Evolutionary conservation across 2,329 filamentous ascomycete species (phyloP), one percentile per base, ranked within the genome.

Genomic region (Ascochyta viciae-villosae): DNA sequence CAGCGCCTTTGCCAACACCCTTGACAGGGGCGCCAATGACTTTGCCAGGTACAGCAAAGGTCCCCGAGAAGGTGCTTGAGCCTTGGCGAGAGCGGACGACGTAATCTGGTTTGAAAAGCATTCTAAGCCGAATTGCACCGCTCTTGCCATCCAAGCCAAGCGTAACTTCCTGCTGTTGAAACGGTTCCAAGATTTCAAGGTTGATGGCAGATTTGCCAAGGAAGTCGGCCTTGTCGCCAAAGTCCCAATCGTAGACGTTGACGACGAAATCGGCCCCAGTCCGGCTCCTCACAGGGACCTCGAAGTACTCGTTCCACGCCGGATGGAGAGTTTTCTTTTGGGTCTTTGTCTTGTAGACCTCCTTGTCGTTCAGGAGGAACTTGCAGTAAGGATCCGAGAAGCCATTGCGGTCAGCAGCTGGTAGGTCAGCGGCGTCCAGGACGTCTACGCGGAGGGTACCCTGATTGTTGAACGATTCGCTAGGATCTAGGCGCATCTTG

Each of bases 401-500:
- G 65, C 95, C 95, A 72, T 99, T 99, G 31, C 92, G 88, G 71
- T 99, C 95, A 26, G 94, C 94, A 1, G 95, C 88, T 7, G 95
- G 95, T n/a, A 99, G 85, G 57, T 96, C 89, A 8, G 85, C 80
- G 16, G 89, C 95, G 74, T 96, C 92, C 34, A 98, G 80, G 16
- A 99, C 85, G 68, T 98, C 92, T n/a, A 99, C 91, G 19, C 93
- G 90, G 22, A 99, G 87, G 55, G 88, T 93, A 57, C 95, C 95
- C 87, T 96, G 96, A 78, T 99, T 99, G 85, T 97, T 98, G 82
- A 99, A 96, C 71, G 92, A 97, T 78, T 99, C 95, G 68, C 88
- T 92, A 0, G 95, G 90, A 70, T 99, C 92, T 44, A 99, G 89
- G 53, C 87, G 82, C 95, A 99, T 99, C 79, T 91, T 87, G 58